These are phyloP conservation scores for Myxozyma mucilagina DNA, from an alignment of 805 yeast species.

Conservation along the genomic window DNA sequence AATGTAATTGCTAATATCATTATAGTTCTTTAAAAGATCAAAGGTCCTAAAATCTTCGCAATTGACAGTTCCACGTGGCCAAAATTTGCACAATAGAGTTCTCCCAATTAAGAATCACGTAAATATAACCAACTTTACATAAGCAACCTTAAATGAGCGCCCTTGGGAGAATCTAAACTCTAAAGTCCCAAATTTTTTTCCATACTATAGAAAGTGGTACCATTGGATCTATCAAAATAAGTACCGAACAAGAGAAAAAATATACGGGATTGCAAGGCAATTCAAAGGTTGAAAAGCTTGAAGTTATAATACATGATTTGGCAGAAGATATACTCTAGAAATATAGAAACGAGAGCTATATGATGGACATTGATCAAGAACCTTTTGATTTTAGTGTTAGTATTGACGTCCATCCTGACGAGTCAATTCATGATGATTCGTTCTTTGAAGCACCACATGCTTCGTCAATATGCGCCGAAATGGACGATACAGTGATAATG, in stretches of 20 bases:
- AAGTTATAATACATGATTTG: background rate
- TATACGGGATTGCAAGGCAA: background rate
- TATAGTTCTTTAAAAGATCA: too few relatives aligned
- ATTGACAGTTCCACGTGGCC: too few relatives aligned
- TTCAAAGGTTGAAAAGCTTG: background rate
- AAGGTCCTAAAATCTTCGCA: too few relatives aligned
- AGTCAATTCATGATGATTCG: background rate
- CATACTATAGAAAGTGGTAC: background rate
- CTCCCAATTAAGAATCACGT: background rate
- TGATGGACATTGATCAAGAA: conserved; percentile 4
- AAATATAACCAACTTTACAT: background rate
- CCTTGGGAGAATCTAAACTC: background rate
- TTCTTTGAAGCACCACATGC: background rate
- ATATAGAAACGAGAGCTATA: background rate
- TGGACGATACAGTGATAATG: background rate
- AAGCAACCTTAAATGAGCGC: background rate
- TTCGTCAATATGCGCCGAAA: background rate
- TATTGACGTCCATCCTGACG: background rate
- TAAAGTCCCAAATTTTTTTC: conserved; percentile 11
- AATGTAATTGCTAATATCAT: too few relatives aligned
- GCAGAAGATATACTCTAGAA: background rate
- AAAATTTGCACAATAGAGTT: background rate
- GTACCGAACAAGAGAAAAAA: background rate
- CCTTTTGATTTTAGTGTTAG: background rate
- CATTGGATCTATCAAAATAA: background rate